Percentiles rank a stretch among this genome's conserved stretches.
Evolutionary conservation across 768 basidiomycete genomes (phyloP).

Genomic region (Dictyophora rubrovolvata): DNA sequence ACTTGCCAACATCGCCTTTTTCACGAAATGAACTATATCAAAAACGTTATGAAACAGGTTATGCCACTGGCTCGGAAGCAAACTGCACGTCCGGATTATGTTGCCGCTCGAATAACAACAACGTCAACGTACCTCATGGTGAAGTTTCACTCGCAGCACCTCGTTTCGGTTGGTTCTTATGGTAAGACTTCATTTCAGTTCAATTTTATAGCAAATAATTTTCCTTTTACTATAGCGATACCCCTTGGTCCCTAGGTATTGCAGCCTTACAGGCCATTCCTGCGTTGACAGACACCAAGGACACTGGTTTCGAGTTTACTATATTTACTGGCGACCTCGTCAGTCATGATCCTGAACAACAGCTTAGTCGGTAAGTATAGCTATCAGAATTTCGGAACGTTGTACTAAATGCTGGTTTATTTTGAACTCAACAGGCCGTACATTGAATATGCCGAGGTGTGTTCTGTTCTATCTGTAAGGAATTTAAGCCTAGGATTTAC

Average conservation of each 20-base stretch:
- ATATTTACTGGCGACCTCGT: conserved; percentile 69
- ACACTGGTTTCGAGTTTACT: conserved; percentile 52
- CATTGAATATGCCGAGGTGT: conserved; percentile 54
- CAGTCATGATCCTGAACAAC: conserved; percentile 57
- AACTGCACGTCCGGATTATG: conserved; percentile 61
- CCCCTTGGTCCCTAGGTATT: conserved; percentile 49
- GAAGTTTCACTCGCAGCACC: conserved; percentile 47
- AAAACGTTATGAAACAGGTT: conserved; percentile 32
- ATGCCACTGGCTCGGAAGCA: conserved; percentile 57
- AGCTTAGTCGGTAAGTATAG: conserved; percentile 43
- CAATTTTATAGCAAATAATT: background rate
- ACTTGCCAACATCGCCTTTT: background rate
- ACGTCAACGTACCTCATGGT: conserved; percentile 32
- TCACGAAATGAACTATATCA: background rate
- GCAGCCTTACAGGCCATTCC: conserved; percentile 62
- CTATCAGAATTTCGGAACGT: background rate
- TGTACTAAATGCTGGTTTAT: background rate
- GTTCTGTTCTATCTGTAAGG: background rate
- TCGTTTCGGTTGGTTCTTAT: conserved; percentile 53
- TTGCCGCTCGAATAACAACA: conserved; percentile 40
- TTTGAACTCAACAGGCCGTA: conserved; percentile 35
- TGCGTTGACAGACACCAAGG: conserved; percentile 47
- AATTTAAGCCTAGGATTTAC: background rate
- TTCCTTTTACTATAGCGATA: conserved; percentile 39
- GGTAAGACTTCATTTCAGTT: conserved; percentile 26